These are phyloP conservation scores for Ephemerocybe angulata DNA, from an alignment of 768 basidiomycete genomes.

Conservation along the genomic window DNA sequence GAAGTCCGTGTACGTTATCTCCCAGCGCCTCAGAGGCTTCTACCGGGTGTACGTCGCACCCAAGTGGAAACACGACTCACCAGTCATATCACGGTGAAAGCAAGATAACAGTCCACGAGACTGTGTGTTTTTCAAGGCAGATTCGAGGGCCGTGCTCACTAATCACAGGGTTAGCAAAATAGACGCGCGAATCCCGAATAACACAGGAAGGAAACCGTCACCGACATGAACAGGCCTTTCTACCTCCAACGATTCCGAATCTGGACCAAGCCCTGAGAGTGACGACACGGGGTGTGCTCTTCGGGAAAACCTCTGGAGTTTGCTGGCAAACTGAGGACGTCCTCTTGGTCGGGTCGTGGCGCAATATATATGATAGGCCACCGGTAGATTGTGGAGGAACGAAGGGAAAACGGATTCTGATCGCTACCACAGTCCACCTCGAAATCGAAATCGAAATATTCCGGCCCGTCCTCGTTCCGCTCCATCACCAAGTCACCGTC, in stretches of 20 bases:
- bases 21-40: neutral
- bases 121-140: no score
- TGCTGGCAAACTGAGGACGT: no score
- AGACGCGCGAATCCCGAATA: neutral
- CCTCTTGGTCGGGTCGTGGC: neutral
- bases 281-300: neutral
- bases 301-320: neutral
- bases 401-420: no score
- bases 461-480: no score
- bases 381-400: neutral
- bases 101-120: neutral
- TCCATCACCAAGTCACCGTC: no score
- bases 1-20: neutral
- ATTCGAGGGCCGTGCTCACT: neutral
- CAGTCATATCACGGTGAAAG: neutral
- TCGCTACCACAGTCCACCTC: no score
- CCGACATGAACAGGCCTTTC: neutral
- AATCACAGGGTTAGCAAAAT: neutral
- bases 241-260: neutral
- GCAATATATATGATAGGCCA: neutral
- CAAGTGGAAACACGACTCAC: neutral
- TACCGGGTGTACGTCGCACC: neutral
- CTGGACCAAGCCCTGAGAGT: neutral
- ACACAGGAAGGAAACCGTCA: neutral
- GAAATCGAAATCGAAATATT: no score